Evolutionary conservation across 179 eudicot species (phyloP), one percentile per base, ranked within the genome.

Genomic region (Heliamphora pulchella): DNA sequence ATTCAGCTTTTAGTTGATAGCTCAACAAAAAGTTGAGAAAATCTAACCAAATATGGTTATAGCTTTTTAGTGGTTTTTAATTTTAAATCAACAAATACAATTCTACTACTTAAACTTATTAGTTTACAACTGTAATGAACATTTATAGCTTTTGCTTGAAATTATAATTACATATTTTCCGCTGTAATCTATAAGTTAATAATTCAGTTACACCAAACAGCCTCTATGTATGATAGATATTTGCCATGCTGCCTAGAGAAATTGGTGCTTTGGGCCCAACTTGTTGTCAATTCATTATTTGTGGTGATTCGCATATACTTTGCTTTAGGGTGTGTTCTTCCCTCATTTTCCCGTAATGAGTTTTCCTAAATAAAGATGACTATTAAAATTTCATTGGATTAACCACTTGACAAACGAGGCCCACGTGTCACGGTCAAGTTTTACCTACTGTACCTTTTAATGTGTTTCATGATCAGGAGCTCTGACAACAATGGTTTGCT

Each of bases 261-360:
- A 2, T 18, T 48, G 41, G 39, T n/a, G 15, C 41, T 50, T 22
- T 18, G 57, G 73, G 53, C 50, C 74, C 74, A 41, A 3, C 46
- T 2, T 70, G 20, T 70, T 17, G 9, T 70, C 47, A 44, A 70
- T 17, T 70, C 51, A 70, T 70, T 70, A n/a, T 22, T 70, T 70
- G 74, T 70, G 74, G 47, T 5, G 8, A 53, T 70, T 18, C 46
- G 53, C 73, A 46, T 70, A 70, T 44, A n/a, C 74, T 70, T 70
- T 47, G 74, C 54, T 44, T 47, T n/a, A 13, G 51, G 31, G 55
- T 70, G 54, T 48, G 47, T n/a, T n/a, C n/a, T n/a, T 70, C 22
- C 7, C 46, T 53, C 54, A 44, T 70, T 70, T 5, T 70, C 22
- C 54, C 46, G 20, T 48, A 70, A 46, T 70, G 46, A 20, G 14